A percentile compares a stretch with the other conserved stretches of the same genome.
These are phyloP conservation scores for Schizosaccharomyces pombe DNA, from an alignment of 805 yeast species.

Conservation along the genomic window DNA sequence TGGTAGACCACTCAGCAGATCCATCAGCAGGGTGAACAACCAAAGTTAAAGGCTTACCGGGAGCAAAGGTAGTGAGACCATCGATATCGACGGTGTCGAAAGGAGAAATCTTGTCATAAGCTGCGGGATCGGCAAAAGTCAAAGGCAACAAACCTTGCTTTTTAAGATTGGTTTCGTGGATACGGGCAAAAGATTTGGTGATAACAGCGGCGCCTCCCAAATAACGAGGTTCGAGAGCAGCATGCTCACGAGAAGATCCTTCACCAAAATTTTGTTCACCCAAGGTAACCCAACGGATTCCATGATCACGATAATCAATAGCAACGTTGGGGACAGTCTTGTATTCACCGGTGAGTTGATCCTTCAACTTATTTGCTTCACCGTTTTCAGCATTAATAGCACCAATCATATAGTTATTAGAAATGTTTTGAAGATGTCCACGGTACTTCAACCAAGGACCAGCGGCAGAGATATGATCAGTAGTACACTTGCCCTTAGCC, in stretches of 20 bases:
- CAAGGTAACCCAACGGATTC: constrained; percentile 75
- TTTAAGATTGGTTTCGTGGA: constrained; percentile 92
- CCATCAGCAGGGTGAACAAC: constrained; percentile 55
- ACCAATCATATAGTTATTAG: constrained; percentile 85
- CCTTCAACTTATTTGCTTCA: constrained; percentile 76
- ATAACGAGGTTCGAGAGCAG: constrained; percentile 86
- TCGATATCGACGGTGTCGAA: constrained; percentile 62
- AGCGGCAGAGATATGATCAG: constrained; percentile 96
- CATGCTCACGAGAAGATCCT: constrained; percentile 98
- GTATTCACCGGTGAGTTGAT: constrained; percentile 45
- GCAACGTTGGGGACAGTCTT: constrained; percentile 67
- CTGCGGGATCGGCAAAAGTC: constrained; percentile 72
- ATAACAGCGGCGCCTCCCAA: constrained; percentile 74
- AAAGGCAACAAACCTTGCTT: constrained; percentile 95
- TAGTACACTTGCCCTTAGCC: constrained; percentile 94
- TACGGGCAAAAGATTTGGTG: constrained; percentile 91
- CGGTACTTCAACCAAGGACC: constrained; percentile 97
- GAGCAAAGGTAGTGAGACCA: constrained; percentile 38
- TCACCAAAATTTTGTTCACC: constrained; percentile 98
- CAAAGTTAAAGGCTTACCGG: constrained; percentile 73
- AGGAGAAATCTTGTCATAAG: constrained; percentile 56
- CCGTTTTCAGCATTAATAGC: constrained; percentile 95
- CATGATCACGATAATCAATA: constrained; percentile 79
- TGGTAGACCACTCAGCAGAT: constrained; percentile 53
- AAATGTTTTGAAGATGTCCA: constrained; percentile 89